Conservation (phyloP, 768 basidiomycete genomes). For the Tulasnella sp. region DNA sequence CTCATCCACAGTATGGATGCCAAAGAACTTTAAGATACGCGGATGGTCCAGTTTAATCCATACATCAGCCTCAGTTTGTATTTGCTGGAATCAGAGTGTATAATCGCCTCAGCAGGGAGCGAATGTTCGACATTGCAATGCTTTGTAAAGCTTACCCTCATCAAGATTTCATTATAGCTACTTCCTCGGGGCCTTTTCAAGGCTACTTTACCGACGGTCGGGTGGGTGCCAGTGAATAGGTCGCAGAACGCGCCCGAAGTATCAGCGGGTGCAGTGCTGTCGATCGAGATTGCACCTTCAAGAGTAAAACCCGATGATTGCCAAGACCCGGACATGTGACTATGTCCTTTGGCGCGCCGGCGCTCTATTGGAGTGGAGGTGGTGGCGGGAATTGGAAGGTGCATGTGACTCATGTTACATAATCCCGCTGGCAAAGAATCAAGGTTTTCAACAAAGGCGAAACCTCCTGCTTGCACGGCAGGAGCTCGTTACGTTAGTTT, state of each 20-base stretch:
- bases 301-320: background rate
- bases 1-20: background rate
- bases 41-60: background rate
- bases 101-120: too few relatives aligned
- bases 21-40: background rate
- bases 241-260: slow-evolving; percentile 19
- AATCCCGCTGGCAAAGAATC: too few relatives aligned
- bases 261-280: background rate
- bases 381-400: too few relatives aligned
- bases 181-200: background rate
- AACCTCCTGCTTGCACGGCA: too few relatives aligned
- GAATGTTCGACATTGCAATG: too few relatives aligned
- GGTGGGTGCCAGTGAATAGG: slow-evolving; percentile 11
- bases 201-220: background rate
- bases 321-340: background rate
- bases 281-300: background rate
- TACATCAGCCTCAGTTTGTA: background rate
- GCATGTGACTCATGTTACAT: too few relatives aligned
- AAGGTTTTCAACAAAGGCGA: too few relatives aligned
- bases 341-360: background rate
- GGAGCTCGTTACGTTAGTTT: too few relatives aligned
- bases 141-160: background rate
- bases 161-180: background rate
- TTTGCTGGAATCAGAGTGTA: background rate
- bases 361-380: too few relatives aligned